Evolutionary conservation across 2,329 filamentous ascomycete genomes (phyloP), one percentile per base, ranked within the genome.

Genomic region (Cordyceps militaris): DNA sequence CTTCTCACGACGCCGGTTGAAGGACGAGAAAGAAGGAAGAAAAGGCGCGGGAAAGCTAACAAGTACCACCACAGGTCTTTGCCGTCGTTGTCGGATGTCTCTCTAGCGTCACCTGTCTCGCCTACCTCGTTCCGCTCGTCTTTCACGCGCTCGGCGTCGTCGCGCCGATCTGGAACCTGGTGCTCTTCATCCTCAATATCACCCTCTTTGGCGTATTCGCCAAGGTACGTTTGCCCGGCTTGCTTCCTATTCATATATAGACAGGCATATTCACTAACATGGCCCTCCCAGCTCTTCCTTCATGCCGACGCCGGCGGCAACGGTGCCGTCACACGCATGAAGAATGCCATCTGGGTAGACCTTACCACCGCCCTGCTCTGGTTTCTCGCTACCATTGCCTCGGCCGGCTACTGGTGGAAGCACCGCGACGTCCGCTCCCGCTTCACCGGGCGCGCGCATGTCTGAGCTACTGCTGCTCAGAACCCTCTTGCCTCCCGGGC

Each of bases 301-400:
- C 72, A 82, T 56, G 85, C 85, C 65, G 70, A 90, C 59, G 70
- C 85, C 0, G 77, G 87, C 68, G 85, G 84, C 14, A 79, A 89
- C 67, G 65, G 66, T 42, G 84, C 80, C 51, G 79, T 93, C 58
- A 74, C 77, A 63, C 81, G 89, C 58, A 96, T 96, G 91, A 91
- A 91, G 75, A 85, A 86, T 67, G 89, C 90, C 5, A 89, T 94
- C 16, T 96, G 89, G 88, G 79, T 96, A 47, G 88, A 93, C 70
- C 71, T 96, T 52, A 76, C 81, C 48, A 89, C 87, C 69, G 81
- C 90, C 70, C 68, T 90, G 14, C 76, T 96, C 52, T 96, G 91
- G 91, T 73, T 91, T 51, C 70, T 86, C 48, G 85, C 83, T 3
- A 79, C 82, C 4, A 59, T 80, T 13, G 82, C 79, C 28, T 76